These are phyloP conservation scores for Staphylotrichum longicolle DNA, from an alignment of 495 filamentous ascomycete species.

Conservation along the genomic window DNA sequence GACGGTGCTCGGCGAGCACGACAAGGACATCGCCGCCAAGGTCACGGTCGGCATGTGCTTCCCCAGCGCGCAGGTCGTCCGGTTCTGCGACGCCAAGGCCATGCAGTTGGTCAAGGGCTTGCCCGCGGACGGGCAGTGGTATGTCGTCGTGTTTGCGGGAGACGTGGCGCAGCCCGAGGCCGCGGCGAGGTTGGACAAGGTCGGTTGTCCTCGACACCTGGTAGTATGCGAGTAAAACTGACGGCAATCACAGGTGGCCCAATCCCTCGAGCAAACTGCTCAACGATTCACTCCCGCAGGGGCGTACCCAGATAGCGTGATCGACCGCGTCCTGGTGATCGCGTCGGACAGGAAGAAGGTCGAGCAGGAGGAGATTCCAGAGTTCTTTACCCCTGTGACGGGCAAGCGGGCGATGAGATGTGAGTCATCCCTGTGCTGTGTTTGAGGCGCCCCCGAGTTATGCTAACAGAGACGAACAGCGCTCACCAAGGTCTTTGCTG, in stretches of 20 bases:
- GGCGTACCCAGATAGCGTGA: constrained; percentile 54
- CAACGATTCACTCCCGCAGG: constrained; percentile 45
- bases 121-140: constrained; percentile 56
- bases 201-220: constrained; percentile 37
- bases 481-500: constrained; percentile 61
- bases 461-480: constrained; percentile 35
- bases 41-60: constrained; percentile 59
- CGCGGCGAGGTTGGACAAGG: constrained; percentile 42
- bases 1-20: constrained; percentile 34
- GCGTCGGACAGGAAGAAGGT: constrained; percentile 51
- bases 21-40: constrained; percentile 37
- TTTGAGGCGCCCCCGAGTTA: not conserved
- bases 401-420: constrained; percentile 61
- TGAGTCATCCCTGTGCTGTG: constrained; percentile 27
- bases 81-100: constrained; percentile 56
- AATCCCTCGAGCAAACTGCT: constrained; percentile 36
- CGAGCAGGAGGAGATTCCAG: constrained; percentile 59
- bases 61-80: constrained; percentile 54
- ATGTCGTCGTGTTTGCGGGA: constrained; percentile 59
- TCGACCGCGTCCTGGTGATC: constrained; percentile 59
- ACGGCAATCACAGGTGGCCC: constrained; percentile 29
- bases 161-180: constrained; percentile 40
- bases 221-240: too few species aligned
- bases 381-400: constrained; percentile 56
- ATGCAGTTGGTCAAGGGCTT: constrained; percentile 55